Evolutionary conservation across 257 asterid genomes (phyloP).

Genomic region (Anisodus acutangulus): DNA sequence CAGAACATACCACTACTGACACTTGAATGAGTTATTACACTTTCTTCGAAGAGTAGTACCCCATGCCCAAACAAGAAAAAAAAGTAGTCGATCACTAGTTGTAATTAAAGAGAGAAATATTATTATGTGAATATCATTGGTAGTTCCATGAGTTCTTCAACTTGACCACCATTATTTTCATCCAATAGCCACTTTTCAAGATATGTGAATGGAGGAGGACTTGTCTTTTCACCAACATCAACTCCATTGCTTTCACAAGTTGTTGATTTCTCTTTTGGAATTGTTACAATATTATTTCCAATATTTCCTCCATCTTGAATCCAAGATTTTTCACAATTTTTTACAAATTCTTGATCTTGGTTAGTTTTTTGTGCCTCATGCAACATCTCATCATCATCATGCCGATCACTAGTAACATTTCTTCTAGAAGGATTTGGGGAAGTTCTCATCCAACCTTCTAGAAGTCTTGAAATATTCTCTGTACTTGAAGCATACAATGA

Average conservation of each 20-base stretch:
- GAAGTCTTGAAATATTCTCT: conserved; percentile 82
- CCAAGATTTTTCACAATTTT: not conserved
- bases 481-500: conserved; percentile 79
- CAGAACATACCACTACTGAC: not conserved
- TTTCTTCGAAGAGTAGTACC: not conserved
- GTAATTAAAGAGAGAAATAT: not conserved
- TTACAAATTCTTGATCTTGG: not conserved
- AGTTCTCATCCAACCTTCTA: conserved; percentile 95
- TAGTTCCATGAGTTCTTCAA: conserved; percentile 67
- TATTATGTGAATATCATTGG: conserved; percentile 61
- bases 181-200: conserved; percentile 91
- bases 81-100: not conserved
- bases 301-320: not conserved
- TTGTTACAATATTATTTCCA: not conserved
- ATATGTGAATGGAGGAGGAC: conserved; percentile 66
- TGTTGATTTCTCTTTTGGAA: conserved; percentile 40
- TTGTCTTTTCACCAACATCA: conserved; percentile 42
- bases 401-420: not conserved
- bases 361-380: not conserved
- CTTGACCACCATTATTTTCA: conserved; percentile 63
- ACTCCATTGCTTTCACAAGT: conserved; percentile 51
- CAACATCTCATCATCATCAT: not conserved
- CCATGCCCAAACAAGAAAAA: not conserved
- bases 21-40: not conserved
- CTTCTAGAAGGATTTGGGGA: conserved; percentile 44